Conservation (phyloP, 345 rosid species). For the Psidium guajava region DNA sequence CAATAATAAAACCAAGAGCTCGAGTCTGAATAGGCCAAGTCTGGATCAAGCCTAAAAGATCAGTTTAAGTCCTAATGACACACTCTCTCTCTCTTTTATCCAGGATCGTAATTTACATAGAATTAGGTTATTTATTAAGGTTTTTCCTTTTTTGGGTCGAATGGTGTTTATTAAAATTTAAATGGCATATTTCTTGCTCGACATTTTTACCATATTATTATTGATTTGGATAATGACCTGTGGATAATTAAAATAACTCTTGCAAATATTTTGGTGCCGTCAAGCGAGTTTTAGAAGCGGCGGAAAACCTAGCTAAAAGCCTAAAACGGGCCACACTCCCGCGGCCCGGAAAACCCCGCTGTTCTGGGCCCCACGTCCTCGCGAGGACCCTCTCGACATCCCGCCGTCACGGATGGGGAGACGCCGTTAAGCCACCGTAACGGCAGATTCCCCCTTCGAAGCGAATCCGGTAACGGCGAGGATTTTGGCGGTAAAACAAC, state of each 20-base stretch:
- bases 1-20: no score
- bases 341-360: not conserved
- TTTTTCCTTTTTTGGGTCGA: no score
- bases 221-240: not conserved
- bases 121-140: no score
- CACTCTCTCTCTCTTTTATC: no score
- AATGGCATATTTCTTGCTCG: no score
- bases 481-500: constrained; percentile 31
- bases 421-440: constrained; percentile 7
- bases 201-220: not conserved
- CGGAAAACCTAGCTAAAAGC: not conserved
- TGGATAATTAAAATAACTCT: not conserved
- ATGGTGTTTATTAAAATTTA: no score
- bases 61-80: no score
- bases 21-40: no score
- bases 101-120: no score
- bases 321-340: not conserved
- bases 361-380: not conserved
- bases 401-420: not conserved
- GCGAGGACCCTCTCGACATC: not conserved
- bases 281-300: not conserved
- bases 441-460: constrained; percentile 2
- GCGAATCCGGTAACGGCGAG: constrained; percentile 17
- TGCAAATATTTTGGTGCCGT: not conserved
- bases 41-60: no score